phyloP scores from a whole-genome alignment of 805 yeast genomes.

The Kodamaea jinghongensis region DNA sequence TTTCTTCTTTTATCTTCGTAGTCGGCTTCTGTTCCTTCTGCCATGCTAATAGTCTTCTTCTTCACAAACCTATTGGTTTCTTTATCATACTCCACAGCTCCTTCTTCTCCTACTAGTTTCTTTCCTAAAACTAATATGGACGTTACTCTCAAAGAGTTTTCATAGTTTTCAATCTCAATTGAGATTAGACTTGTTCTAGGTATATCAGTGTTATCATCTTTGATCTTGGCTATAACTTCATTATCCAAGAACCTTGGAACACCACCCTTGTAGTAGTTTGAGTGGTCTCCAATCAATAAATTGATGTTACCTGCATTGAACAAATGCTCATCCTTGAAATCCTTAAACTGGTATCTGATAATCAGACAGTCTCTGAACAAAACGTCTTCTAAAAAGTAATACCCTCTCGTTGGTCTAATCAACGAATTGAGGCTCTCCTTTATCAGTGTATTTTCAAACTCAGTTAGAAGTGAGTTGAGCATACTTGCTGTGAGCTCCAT shows the following conservation, averaged over 20 bases:
- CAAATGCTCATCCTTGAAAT: slow-evolving; percentile 56
- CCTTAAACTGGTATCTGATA: slow-evolving; percentile 52
- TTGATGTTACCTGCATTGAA: slow-evolving; percentile 26
- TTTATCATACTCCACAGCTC: slow-evolving; percentile 2
- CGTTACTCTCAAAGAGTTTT: slow-evolving; percentile 25
- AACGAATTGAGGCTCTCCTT: slow-evolving; percentile 11
- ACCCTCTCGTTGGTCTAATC: slow-evolving; percentile 46
- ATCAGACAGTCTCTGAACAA: slow-evolving; percentile 57
- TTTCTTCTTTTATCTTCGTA: neutral
- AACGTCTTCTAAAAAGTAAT: slow-evolving; percentile 65
- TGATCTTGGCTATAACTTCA: slow-evolving; percentile 7
- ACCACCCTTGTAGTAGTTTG: slow-evolving; percentile 10
- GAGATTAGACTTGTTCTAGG: neutral
- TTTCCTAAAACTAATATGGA: slow-evolving; percentile 25
- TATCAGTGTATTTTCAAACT: slow-evolving; percentile 1
- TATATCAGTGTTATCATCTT: neutral
- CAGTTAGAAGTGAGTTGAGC: slow-evolving; percentile 19
- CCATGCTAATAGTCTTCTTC: neutral
- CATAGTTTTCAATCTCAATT: slow-evolving; percentile 17
- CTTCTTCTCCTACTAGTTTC: slow-evolving; percentile 17
- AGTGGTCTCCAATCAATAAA: slow-evolving; percentile 21
- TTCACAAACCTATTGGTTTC: slow-evolving; percentile 3
- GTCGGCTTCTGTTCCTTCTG: neutral
- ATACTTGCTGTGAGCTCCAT: slow-evolving; percentile 13
- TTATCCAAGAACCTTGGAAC: slow-evolving; percentile 24